A percentile compares a stretch with the other conserved stretches of the same genome.
These are phyloP conservation scores for Aulographum hederae DNA, from an alignment of 2,329 filamentous ascomycete species.

Conservation along the genomic window DNA sequence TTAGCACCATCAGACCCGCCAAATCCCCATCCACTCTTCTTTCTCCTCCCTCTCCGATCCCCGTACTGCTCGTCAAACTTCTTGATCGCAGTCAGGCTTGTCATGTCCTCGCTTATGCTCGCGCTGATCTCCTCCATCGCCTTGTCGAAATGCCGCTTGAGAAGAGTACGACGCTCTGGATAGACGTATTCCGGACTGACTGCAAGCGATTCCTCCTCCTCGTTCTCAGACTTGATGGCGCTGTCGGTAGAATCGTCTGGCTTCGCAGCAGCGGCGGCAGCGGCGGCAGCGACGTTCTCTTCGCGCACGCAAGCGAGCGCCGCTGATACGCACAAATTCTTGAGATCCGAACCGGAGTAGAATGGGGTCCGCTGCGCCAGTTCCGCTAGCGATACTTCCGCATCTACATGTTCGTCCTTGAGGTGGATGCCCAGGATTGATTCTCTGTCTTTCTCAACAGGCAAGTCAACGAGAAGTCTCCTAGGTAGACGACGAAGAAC, in stretches of 20 bases:
- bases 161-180: slow-evolving; percentile 50
- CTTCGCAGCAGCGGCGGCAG: slow-evolving; percentile 14
- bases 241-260: slow-evolving; percentile 9
- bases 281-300: slow-evolving; percentile 32
- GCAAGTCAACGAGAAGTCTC: slow-evolving; percentile 55
- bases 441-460: slow-evolving; percentile 44
- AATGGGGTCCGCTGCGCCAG: slow-evolving; percentile 52
- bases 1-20: slow-evolving; percentile 15
- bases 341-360: slow-evolving; percentile 70
- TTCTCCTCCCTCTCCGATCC: slow-evolving; percentile 50
- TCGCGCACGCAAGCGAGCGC: slow-evolving; percentile 65
- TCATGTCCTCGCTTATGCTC: slow-evolving; percentile 88
- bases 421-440: slow-evolving; percentile 57
- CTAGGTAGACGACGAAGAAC: slow-evolving; percentile 60
- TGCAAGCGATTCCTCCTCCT: no score
- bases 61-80: slow-evolving; percentile 96
- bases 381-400: slow-evolving; percentile 39
- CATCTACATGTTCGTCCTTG: slow-evolving; percentile 44
- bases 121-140: slow-evolving; percentile 80
- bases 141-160: slow-evolving; percentile 58
- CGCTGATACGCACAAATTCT: slow-evolving; percentile 65
- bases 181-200: slow-evolving; percentile 38
- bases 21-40: slow-evolving; percentile 39
- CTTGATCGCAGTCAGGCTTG: slow-evolving; percentile 63
- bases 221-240: slow-evolving; percentile 1